Evolutionary conservation across 148 eudicot genomes (phyloP), one percentile per base, ranked within the genome.

Genomic region (Fallopia convolvulus): DNA sequence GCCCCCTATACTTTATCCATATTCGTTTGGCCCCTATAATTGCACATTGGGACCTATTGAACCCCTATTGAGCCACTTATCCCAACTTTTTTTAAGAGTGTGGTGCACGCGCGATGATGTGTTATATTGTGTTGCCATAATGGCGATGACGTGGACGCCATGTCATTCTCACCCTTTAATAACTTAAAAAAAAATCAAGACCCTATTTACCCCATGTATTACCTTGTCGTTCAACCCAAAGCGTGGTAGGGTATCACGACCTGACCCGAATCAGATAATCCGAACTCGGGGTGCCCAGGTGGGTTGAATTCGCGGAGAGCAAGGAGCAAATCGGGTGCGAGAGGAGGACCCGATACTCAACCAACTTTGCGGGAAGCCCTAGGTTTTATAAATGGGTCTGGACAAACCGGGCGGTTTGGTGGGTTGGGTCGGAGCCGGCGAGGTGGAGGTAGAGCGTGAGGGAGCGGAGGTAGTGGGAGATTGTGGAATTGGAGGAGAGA

Each of bases 381-480:
- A 85, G 79, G 63, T 39, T 50, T 23, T 80, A 14, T 85, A 93
- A 93, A 75, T 91, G 92, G 79, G 85, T 21, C 1, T 33, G 74
- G 78, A 93, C 90, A 78, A 81, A 86, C 15, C 75, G 75, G 71
- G 93, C 87, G 23, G 87, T 82, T 9, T 65, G 36, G 72, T 68
- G 76, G 56, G 87, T 77, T 32, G 30, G 82, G 0, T 68, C 76
- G 15, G 97, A 90, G 36, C 97, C 97, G 70, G 97, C 91, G 77
- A 93, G 89, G 83, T 93, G 97, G 77, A 94, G 90, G 78, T 79
- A 90, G 84, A 81, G 90, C 23, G 94, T 91, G 79, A 93, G 90
- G 77, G 76, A 52, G 78, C 85, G 94, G 84, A 90, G 98, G 90
- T 85, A 90, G 81, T 78, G 4, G 52, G 92, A 87, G 83, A 93